Evolutionary conservation across 2,329 filamentous ascomycete species (phyloP), one percentile per base, ranked within the genome.

Genomic region (Sclerotiophoma versabilis): DNA sequence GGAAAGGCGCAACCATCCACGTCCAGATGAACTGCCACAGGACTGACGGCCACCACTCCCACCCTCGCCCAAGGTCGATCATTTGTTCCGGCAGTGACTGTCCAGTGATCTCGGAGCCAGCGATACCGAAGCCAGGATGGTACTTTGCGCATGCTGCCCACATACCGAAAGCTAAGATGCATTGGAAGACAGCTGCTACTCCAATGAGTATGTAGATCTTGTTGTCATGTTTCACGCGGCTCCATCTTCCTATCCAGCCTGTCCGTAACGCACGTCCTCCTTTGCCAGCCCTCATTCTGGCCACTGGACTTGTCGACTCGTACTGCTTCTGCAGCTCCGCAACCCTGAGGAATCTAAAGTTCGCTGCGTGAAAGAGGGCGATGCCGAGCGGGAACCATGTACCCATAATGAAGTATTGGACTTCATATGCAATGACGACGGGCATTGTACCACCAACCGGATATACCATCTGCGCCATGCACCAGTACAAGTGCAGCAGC

Each of bases 41-140:
- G 1, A 65, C 46, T 5, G 57, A 54, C 7, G 59, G 59, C 60
- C 60, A 64, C 61, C 62, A 65, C 36, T 65, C 62, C 62, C 60
- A 65, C 8, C 62, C 62, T 25, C 58, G 52, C 7, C 60, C 58
- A 1, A 61, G 47, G 17, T 60, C 49, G 14, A 58, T 41, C 11
- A 59, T n/a, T 44, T 63, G 62, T 45, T 63, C 58, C 29, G 41
- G 54, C 11, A 63, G 41, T 2, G 51, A 46, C 8, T 53, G 36
- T 4, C 62, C 62, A 12, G 36, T 47, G 3, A 63, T 57, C 27
- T 60, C 54, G 9, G 60, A 57, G 20, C 62, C 62, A 1, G 50
- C 34, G 9, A 63, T 27, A 15, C 62, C 62, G 15, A 58, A 63
- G 2, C 41, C 17, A 6, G 60, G 60, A 29, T 65, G 62, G n/a